phyloP scores from a whole-genome alignment of 768 basidiomycete genomes.

The Russula brevipes region DNA sequence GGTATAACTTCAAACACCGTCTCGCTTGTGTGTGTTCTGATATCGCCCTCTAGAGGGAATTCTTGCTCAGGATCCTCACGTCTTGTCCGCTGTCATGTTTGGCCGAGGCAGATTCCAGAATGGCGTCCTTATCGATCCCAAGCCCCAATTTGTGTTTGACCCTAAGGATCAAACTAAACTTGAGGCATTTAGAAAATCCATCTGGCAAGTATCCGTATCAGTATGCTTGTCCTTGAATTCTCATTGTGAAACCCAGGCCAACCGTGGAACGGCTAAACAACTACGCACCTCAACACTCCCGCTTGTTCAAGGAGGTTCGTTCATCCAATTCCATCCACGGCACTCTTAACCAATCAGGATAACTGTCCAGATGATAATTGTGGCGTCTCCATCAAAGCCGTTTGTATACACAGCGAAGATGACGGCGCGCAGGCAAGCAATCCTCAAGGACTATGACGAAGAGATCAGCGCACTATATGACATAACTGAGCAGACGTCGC shows the following conservation, averaged over 20 bases:
- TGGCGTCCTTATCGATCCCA: constrained; percentile 35
- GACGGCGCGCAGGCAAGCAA: constrained; percentile 35
- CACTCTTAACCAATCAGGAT: not conserved
- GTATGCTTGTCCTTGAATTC: not conserved
- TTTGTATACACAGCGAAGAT: constrained; percentile 42
- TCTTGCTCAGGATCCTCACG: constrained; percentile 30
- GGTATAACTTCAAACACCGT: constrained; percentile 19
- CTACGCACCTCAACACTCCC: constrained; percentile 41
- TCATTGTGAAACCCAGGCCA: constrained; percentile 31
- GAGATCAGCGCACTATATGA: constrained; percentile 41
- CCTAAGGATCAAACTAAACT: constrained; percentile 27
- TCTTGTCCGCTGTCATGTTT: constrained; percentile 33
- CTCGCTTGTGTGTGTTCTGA: not conserved
- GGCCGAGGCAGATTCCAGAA: constrained; percentile 32
- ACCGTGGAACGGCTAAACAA: constrained; percentile 39
- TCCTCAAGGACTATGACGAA: constrained; percentile 35
- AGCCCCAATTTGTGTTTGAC: constrained; percentile 27
- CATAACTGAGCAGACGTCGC: constrained; percentile 32
- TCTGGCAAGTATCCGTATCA: constrained; percentile 9
- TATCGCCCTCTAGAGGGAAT: constrained; percentile 36
- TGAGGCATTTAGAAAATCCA: constrained; percentile 26
- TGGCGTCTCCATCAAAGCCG: constrained; percentile 37
- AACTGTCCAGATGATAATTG: constrained; percentile 40
- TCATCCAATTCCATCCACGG: not conserved
- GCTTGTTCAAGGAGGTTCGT: constrained; percentile 43